Conservation (phyloP, 2,329 filamentous ascomycete species). For the Chaetomiaceae sp. region DNA sequence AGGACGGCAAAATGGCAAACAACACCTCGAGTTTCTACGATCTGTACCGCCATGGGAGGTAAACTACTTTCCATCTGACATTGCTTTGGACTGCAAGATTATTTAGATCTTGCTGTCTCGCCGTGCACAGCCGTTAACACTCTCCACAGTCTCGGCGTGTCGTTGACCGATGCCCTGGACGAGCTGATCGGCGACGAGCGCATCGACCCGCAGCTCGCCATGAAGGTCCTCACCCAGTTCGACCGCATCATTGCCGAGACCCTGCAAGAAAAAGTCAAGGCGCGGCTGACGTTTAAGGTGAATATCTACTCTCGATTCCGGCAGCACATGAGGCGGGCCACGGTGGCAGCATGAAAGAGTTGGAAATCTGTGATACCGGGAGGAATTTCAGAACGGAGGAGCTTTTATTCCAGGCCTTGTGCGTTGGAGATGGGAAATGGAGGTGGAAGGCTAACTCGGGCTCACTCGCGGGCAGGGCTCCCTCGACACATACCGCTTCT, state of each 20-base stretch:
- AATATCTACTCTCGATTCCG: slow-evolving; percentile 25
- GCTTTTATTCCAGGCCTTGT: no score
- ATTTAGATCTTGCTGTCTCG: neutral
- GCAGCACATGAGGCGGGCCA: neutral
- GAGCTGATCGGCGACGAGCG: slow-evolving; percentile 89
- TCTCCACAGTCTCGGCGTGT: slow-evolving; percentile 75
- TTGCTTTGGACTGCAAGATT: neutral
- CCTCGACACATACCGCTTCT: slow-evolving; percentile 97
- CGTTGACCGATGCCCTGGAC: slow-evolving; percentile 94
- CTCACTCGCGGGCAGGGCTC: slow-evolving; percentile 56
- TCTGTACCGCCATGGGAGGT: slow-evolving; percentile 98
- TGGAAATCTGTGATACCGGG: no score
- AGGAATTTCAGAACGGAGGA: no score
- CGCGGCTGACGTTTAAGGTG: slow-evolving; percentile 92
- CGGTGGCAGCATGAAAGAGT: neutral
- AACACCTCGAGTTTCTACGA: slow-evolving; percentile 60
- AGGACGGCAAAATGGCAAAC: slow-evolving; percentile 22
- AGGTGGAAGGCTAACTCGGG: slow-evolving; percentile 6
- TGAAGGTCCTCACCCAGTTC: slow-evolving; percentile 96
- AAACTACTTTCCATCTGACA: slow-evolving; percentile 32
- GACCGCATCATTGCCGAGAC: slow-evolving; percentile 90
- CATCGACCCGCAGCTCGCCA: slow-evolving; percentile 95
- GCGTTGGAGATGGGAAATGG: no score
- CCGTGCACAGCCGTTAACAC: slow-evolving; percentile 14
- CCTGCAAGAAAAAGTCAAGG: slow-evolving; percentile 85